These are phyloP conservation scores for Hippophae tibetana DNA, from an alignment of 306 rosid genomes.

Conservation along the genomic window DNA sequence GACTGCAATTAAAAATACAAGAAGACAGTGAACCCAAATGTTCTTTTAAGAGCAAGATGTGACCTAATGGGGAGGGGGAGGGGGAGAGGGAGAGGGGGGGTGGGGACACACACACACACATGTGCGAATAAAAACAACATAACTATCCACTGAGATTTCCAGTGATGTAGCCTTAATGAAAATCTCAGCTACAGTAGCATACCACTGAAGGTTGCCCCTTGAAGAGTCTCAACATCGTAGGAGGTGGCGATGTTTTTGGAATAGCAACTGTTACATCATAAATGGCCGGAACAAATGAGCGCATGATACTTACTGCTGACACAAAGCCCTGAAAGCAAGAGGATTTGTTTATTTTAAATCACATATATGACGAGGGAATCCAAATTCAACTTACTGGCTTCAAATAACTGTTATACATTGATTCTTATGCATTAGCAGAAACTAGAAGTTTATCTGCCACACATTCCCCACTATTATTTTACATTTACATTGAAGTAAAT, in stretches of 20 bases:
- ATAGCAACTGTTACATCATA: conserved; percentile 73
- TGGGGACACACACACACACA: too few relatives aligned
- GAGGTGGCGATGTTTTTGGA: conserved; percentile 77
- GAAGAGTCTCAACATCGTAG: conserved; percentile 85
- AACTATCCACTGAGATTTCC: not conserved
- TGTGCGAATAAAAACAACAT: too few relatives aligned
- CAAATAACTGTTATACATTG: not conserved
- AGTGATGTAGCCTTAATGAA: not conserved
- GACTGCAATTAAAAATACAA: too few relatives aligned
- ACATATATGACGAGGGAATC: not conserved
- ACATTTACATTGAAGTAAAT: too few relatives aligned
- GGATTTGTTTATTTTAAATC: not conserved
- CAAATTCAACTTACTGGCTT: not conserved
- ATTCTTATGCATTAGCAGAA: not conserved
- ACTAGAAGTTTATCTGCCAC: not conserved
- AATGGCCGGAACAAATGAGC: conserved; percentile 77
- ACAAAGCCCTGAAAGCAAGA: conserved; percentile 73
- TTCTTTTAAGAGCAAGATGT: too few relatives aligned
- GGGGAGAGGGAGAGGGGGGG: too few relatives aligned
- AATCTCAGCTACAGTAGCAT: conserved; percentile 24
- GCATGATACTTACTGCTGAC: conserved; percentile 66
- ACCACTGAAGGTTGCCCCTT: conserved; percentile 86
- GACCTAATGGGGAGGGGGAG: too few relatives aligned
- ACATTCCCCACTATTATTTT: too few relatives aligned
- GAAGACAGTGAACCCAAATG: too few relatives aligned